A percentile compares a stretch with the other conserved stretches of the same genome.
Evolutionary conservation across 257 asterid genomes (phyloP).

Genomic region (Gynochthodes officinalis): DNA sequence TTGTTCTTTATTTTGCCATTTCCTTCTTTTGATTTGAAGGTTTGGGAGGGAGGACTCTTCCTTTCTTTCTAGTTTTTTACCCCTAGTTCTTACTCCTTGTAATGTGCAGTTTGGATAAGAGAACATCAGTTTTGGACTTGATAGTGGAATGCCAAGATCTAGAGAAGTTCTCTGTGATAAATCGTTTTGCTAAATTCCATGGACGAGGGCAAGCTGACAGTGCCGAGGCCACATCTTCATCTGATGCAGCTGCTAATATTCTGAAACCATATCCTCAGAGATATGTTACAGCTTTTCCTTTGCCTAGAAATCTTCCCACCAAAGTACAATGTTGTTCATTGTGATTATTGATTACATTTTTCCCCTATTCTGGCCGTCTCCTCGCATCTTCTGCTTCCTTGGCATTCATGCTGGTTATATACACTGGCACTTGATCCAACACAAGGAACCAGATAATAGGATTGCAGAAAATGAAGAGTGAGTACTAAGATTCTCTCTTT

Average conservation of each 20-base stretch:
- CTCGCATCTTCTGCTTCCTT: slow-evolving; percentile 23
- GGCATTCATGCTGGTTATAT: slow-evolving; percentile 22
- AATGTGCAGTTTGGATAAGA: slow-evolving; percentile 69
- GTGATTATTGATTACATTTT: slow-evolving; percentile 42
- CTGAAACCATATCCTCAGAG: slow-evolving; percentile 58
- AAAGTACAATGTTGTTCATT: slow-evolving; percentile 77
- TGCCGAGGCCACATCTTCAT: slow-evolving; percentile 45
- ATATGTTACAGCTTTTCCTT: slow-evolving; percentile 71
- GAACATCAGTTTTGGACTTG: slow-evolving; percentile 66
- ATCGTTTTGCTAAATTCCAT: slow-evolving; percentile 79
- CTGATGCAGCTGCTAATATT: slow-evolving; percentile 34
- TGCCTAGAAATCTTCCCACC: slow-evolving; percentile 71
- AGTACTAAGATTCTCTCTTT: slow-evolving; percentile 33
- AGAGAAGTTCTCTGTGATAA: slow-evolving; percentile 74
- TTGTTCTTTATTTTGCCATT: neutral
- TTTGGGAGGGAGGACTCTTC: neutral
- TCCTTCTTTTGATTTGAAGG: neutral
- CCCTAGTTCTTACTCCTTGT: slow-evolving; percentile 4
- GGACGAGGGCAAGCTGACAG: slow-evolving; percentile 71
- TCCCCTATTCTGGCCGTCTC: slow-evolving; percentile 27
- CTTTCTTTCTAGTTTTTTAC: slow-evolving; percentile 7
- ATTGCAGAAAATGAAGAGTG: slow-evolving; percentile 35
- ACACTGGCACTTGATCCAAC: slow-evolving; percentile 35
- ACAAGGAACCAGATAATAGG: slow-evolving; percentile 32
- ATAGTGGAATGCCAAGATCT: slow-evolving; percentile 76